Evolutionary conservation across 179 eudicot genomes (phyloP).

Genomic region (Vitellaria paradoxa): DNA sequence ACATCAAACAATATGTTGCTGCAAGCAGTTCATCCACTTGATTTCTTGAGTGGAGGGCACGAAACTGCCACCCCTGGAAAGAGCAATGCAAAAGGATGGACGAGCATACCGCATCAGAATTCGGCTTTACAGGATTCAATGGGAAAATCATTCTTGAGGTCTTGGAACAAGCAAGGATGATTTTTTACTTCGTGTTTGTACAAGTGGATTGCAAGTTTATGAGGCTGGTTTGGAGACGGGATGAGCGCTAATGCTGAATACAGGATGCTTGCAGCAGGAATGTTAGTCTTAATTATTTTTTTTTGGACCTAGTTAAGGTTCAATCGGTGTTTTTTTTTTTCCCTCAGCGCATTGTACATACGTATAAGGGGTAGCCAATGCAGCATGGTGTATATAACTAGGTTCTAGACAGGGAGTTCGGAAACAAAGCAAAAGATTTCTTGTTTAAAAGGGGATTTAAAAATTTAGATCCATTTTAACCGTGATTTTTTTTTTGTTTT

Average conservation of each 20-base stretch:
- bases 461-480: not conserved
- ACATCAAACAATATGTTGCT: conserved; percentile 39
- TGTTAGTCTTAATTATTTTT: conserved; percentile 1
- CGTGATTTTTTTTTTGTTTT: not conserved
- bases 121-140: conserved; percentile 17
- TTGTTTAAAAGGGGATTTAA: not conserved
- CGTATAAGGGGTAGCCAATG: not conserved
- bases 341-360: not conserved
- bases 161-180: conserved; percentile 21
- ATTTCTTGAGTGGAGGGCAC: conserved; percentile 7
- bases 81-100: conserved; percentile 8
- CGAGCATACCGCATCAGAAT: not conserved
- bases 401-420: not conserved
- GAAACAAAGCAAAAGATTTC: not conserved
- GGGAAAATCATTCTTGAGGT: conserved; percentile 17
- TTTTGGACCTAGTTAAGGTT: not conserved
- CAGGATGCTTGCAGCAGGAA: not conserved
- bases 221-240: not conserved
- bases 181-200: too few species aligned
- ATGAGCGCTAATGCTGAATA: not conserved
- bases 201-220: conserved; percentile 1
- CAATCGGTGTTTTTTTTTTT: not conserved
- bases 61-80: conserved; percentile 8
- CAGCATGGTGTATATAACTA: not conserved
- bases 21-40: conserved; percentile 40